Evolutionary conservation across 306 rosid genomes (phyloP).

Genomic region (Sphenostylis stenocarpa): DNA sequence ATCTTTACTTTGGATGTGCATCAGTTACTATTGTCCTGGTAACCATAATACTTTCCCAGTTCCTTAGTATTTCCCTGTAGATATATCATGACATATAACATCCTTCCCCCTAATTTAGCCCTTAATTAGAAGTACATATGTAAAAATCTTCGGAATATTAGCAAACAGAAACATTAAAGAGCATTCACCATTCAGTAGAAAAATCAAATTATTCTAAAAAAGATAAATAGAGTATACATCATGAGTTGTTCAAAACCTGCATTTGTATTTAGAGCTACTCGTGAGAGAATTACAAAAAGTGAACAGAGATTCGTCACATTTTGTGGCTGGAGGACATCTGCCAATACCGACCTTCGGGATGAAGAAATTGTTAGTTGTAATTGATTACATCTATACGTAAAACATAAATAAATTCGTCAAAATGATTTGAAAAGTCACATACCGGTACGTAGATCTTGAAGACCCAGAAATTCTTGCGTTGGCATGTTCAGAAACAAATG

Average conservation of each 20-base stretch:
- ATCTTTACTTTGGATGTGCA: background rate
- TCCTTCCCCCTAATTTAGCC: background rate
- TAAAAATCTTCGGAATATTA: constrained; percentile 10
- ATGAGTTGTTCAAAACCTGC: constrained; percentile 55
- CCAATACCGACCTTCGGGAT: constrained; percentile 68
- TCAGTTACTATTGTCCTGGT: background rate
- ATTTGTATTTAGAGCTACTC: constrained; percentile 47
- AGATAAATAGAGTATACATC: constrained; percentile 25
- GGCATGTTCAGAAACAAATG: constrained; percentile 33
- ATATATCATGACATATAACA: background rate
- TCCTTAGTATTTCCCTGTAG: background rate
- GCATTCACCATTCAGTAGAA: constrained; percentile 12
- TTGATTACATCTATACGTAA: background rate
- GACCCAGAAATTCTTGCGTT: constrained; percentile 47
- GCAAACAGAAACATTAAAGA: constrained; percentile 20
- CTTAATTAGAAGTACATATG: background rate
- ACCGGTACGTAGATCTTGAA: constrained; percentile 61
- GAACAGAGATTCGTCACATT: constrained; percentile 73
- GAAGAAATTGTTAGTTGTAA: constrained; percentile 23
- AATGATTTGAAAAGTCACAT: constrained; percentile 16
- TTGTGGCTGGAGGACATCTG: constrained; percentile 60
- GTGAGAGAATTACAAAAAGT: constrained; percentile 62
- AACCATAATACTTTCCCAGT: background rate
- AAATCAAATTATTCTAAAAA: constrained; percentile 23
- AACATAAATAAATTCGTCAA: constrained; percentile 12